Conservation (phyloP, 139 green algal species). For the Klebsormidium nitens region DNA sequence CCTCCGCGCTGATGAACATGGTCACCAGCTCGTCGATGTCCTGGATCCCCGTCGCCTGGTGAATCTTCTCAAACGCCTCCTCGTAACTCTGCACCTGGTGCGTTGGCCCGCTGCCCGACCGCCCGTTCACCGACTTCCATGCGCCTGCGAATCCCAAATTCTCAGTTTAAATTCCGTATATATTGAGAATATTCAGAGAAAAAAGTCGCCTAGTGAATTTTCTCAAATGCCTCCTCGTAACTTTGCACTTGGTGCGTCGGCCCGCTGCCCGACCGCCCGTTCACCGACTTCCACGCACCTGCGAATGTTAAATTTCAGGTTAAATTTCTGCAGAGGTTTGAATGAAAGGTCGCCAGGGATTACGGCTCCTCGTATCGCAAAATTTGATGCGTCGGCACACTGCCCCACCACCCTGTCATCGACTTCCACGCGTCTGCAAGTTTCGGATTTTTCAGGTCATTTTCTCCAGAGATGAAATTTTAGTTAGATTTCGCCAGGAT, state of each 20-base stretch:
- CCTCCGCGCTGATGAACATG: constrained; percentile 61
- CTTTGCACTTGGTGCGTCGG: constrained; percentile 63
- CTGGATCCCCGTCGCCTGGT: constrained; percentile 56
- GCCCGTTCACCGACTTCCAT: constrained; percentile 27
- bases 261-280: constrained; percentile 36
- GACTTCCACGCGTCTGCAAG: neutral
- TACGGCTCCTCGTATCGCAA: constrained; percentile 65
- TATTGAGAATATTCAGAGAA: no score
- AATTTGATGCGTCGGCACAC: constrained; percentile 59
- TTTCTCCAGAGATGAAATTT: no score
- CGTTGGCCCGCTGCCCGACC: constrained; percentile 40
- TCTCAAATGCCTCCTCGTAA: constrained; percentile 69
- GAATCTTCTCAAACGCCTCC: constrained; percentile 72
- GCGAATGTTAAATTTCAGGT: no score
- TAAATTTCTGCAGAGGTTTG: no score
- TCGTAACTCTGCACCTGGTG: constrained; percentile 69
- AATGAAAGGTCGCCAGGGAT: no score
- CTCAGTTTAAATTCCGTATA: no score
- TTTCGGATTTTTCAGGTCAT: no score
- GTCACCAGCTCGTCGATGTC: constrained; percentile 72
- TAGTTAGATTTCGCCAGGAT: no score
- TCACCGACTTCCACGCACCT: no score
- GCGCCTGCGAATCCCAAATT: neutral
- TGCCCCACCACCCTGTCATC: constrained; percentile 34
- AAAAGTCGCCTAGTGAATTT: constrained; percentile 71